A percentile compares a stretch with the other conserved stretches of the same genome.
Evolutionary conservation across 176 grass and related monocot species (phyloP).

Genomic region (Urochloa ruziziensis): DNA sequence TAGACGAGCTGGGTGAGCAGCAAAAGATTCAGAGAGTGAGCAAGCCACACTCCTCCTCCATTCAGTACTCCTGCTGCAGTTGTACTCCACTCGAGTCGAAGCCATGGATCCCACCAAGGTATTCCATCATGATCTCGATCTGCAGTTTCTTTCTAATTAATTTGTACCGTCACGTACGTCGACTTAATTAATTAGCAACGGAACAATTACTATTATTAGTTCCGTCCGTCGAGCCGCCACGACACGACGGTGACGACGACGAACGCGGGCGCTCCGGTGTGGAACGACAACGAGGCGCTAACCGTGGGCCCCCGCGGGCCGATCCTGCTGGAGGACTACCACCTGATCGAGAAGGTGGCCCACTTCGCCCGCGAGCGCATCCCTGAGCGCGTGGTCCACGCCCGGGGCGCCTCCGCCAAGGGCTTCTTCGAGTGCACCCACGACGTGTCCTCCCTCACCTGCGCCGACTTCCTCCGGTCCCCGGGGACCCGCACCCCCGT

Average conservation of each 20-base stretch:
- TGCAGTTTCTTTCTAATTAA: too few species aligned
- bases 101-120: constrained; percentile 45
- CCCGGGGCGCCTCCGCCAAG: constrained; percentile 77
- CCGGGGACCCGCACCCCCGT: constrained; percentile 57
- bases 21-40: not conserved
- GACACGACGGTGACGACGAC: constrained; percentile 76
- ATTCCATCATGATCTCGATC: not conserved
- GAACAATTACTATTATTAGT: too few species aligned
- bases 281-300: constrained; percentile 94
- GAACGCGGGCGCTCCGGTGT: constrained; percentile 75
- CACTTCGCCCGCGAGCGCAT: constrained; percentile 91
- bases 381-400: constrained; percentile 89
- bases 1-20: not conserved
- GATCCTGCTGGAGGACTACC: constrained; percentile 86
- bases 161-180: too few species aligned
- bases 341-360: constrained; percentile 73
- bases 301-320: constrained; percentile 71
- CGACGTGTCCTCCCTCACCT: constrained; percentile 61
- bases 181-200: too few species aligned
- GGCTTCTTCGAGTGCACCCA: constrained; percentile 93
- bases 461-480: constrained; percentile 80
- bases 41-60: not conserved
- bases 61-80: not conserved
- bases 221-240: constrained; percentile 75
- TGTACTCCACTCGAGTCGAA: not conserved